Evolutionary conservation across 306 rosid species (phyloP), one percentile per base, ranked within the genome.

Genomic region (Castanea crenata): DNA sequence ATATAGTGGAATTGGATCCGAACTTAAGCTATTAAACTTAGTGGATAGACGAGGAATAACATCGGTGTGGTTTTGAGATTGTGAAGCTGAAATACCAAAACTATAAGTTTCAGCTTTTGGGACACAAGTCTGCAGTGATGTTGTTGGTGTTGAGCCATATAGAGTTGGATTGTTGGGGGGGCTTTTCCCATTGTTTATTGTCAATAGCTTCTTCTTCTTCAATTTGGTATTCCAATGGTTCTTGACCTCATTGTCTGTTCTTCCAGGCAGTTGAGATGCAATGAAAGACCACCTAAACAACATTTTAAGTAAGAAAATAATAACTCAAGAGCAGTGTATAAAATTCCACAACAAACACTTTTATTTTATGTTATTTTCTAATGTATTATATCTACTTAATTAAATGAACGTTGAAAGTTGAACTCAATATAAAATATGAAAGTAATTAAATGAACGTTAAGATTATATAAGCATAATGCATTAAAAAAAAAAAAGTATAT

Each of bases 161-260:
- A 71, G 54, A 57, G 49, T 55, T 81, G 38, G 65, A 59, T 72
- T 82, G 18, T 55, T 46, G 11, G 80, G 16, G n/a, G 82, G 44
- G 76, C 27, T 79, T 65, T 55, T 57, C 11, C 32, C 6, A 13
- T 78, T 57, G 19, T 79, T 21, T 34, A 70, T 9, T 70, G 84
- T 73, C 64, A 89, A 51, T 0, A 88, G 73, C 84, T 88, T 91
- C 89, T 91, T 91, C 89, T 91, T 93, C 91, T 92, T 94, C 16
- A 94, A 75, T 76, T 86, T 92, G 52, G 98, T 89, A 85, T 94
- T 94, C 98, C 98, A 94, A 63, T 94, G 70, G 83, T 94, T 94
- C 79, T 94, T 94, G 81, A 94, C 90, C 83, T 92, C 98, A 75
- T 94, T 94, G 86, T 93, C 98, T 68, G 98, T 92, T 85, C 97